Conservation (phyloP, 2,329 filamentous ascomycete species). For the Botrytis cinerea region DNA sequence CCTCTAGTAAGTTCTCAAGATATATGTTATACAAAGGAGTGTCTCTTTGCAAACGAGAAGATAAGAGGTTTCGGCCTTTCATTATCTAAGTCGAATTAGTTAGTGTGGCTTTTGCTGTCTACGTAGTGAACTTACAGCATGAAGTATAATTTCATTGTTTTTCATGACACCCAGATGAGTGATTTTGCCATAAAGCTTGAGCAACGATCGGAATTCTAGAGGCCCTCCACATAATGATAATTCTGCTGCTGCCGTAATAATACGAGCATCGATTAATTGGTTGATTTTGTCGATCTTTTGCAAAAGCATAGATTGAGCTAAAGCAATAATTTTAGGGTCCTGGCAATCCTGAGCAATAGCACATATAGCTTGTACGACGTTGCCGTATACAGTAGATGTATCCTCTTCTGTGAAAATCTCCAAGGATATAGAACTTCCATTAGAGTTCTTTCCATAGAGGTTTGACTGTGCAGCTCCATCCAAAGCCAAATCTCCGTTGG, state of each 20-base stretch:
- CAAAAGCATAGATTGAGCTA: conserved; percentile 93
- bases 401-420: conserved; percentile 76
- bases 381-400: conserved; percentile 72
- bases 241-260: conserved; percentile 78
- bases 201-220: conserved; percentile 79
- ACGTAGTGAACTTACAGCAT: conserved; percentile 60
- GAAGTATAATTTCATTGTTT: conserved; percentile 65
- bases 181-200: conserved; percentile 80
- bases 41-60: conserved; percentile 64
- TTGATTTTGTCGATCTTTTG: conserved; percentile 91
- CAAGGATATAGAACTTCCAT: conserved; percentile 79
- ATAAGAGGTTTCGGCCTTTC: conserved; percentile 78
- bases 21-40: conserved; percentile 83
- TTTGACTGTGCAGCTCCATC: conserved; percentile 49
- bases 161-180: conserved; percentile 72
- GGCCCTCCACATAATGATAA: conserved; percentile 76
- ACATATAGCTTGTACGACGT: conserved; percentile 93
- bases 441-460: conserved; percentile 60
- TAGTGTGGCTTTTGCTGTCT: conserved; percentile 6
- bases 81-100: conserved; percentile 54
- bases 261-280: conserved; percentile 75
- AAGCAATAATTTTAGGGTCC: conserved; percentile 88
- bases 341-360: conserved; percentile 79
- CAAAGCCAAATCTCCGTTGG: conserved; percentile 56
- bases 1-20: conserved; percentile 78